Evolutionary conservation across 257 asterid genomes (phyloP).

Genomic region (Rauvolfia tetraphylla): DNA sequence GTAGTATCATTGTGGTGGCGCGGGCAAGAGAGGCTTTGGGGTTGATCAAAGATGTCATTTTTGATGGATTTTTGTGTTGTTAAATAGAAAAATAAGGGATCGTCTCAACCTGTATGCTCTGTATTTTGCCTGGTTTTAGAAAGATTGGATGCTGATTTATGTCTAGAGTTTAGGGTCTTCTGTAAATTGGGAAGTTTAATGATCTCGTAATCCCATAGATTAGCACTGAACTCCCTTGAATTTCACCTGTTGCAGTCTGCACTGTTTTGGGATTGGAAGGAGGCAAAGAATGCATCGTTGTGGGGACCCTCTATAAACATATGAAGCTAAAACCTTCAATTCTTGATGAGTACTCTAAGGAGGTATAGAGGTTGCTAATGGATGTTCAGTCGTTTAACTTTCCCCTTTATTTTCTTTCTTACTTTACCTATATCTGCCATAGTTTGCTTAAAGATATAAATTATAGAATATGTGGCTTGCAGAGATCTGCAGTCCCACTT

Average conservation of each 20-base stretch:
- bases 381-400: slow-evolving; percentile 7
- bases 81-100: background rate
- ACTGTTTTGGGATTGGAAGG: slow-evolving; percentile 79
- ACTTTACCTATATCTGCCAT: background rate
- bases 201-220: background rate
- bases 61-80: background rate
- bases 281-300: slow-evolving; percentile 77
- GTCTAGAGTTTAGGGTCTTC: background rate
- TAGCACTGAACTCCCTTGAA: background rate
- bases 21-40: background rate
- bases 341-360: slow-evolving; percentile 95
- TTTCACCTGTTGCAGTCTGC: slow-evolving; percentile 59
- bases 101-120: background rate
- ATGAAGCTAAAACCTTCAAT: slow-evolving; percentile 91
- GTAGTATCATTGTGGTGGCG: background rate
- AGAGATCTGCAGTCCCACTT: slow-evolving; percentile 76
- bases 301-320: slow-evolving; percentile 89
- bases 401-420: background rate
- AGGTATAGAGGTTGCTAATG: slow-evolving; percentile 42
- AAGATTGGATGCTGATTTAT: background rate
- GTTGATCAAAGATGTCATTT: background rate
- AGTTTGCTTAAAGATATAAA: slow-evolving; percentile 5
- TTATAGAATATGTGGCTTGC: slow-evolving; percentile 23
- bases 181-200: background rate
- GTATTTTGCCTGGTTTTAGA: background rate